A percentile compares a stretch with the other conserved stretches of the same genome.
Evolutionary conservation across 305 asterid genomes (phyloP).

Genomic region (Rubia tinctorum): DNA sequence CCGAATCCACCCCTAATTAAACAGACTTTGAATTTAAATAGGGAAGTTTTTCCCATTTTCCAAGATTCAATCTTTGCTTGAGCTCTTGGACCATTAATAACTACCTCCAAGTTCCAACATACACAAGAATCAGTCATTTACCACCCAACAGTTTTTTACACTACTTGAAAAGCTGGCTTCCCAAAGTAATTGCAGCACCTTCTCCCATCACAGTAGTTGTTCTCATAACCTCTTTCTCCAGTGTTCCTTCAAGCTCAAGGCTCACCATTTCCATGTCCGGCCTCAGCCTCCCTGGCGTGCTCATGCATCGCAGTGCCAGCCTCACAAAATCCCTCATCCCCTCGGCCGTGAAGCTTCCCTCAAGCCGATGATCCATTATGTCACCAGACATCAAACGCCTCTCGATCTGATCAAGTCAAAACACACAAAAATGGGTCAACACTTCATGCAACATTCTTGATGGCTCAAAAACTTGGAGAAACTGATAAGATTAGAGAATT

Average conservation of each 20-base stretch:
- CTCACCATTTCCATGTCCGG: conserved; percentile 50
- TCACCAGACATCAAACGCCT: conserved; percentile 29
- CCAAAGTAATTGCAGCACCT: conserved; percentile 53
- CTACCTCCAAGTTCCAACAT: not conserved
- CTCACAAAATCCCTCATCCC: conserved; percentile 57
- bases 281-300: conserved; percentile 46
- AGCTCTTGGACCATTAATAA: conserved; percentile 2
- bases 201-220: conserved; percentile 66
- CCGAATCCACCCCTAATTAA: too few species aligned
- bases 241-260: conserved; percentile 51
- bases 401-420: conserved; percentile 38
- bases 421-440: not conserved
- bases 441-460: not conserved
- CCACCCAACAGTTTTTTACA: not conserved
- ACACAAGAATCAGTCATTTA: conserved; percentile 2
- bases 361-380: conserved; percentile 44
- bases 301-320: conserved; percentile 48
- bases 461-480: too few species aligned
- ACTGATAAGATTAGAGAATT: too few species aligned
- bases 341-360: conserved; percentile 54
- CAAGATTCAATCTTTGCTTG: not conserved
- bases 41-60: not conserved
- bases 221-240: conserved; percentile 54
- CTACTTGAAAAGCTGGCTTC: conserved; percentile 61
- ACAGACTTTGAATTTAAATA: not conserved